Evolutionary conservation across 768 basidiomycete species (phyloP).

Genomic region (Dictyophora rubrovolvata): DNA sequence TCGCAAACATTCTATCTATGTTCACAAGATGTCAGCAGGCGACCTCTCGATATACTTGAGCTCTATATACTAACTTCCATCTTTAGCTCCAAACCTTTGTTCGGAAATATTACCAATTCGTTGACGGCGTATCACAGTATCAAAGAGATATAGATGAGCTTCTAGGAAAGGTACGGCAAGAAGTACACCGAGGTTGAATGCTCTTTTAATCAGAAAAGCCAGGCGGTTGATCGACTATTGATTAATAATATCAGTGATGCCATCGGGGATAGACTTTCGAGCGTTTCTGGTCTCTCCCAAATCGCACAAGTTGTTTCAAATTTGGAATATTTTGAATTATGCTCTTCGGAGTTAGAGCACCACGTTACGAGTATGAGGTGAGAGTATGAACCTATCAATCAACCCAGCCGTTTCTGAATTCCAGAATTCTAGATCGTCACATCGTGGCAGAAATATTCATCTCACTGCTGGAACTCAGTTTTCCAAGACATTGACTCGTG

Average conservation of each 20-base stretch:
- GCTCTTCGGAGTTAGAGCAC: conserved; percentile 75
- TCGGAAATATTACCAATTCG: conserved; percentile 92
- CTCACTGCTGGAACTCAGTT: conserved; percentile 56
- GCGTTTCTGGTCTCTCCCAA: conserved; percentile 75
- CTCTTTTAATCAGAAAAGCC: neutral
- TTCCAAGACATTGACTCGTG: conserved; percentile 52
- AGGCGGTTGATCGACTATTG: conserved; percentile 85
- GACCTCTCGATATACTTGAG: conserved; percentile 1
- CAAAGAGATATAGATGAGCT: conserved; percentile 88
- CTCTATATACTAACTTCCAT: neutral
- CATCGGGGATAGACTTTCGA: conserved; percentile 62
- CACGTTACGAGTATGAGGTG: conserved; percentile 78
- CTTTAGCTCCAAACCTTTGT: conserved; percentile 76
- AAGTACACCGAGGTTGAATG: conserved; percentile 3
- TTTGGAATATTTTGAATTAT: conserved; percentile 81
- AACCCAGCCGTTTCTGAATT: neutral
- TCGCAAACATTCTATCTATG: conserved; percentile 93
- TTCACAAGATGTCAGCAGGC: conserved; percentile 66
- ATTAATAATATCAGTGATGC: conserved; percentile 65
- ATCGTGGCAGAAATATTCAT: conserved; percentile 72
- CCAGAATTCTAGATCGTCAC: conserved; percentile 51
- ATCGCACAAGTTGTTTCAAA: conserved; percentile 91
- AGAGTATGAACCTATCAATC: conserved; percentile 10
- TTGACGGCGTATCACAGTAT: conserved; percentile 88
- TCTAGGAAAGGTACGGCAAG: conserved; percentile 58